phyloP scores from a whole-genome alignment of 352 stramenopile species.

The Phytophthora cactorum region DNA sequence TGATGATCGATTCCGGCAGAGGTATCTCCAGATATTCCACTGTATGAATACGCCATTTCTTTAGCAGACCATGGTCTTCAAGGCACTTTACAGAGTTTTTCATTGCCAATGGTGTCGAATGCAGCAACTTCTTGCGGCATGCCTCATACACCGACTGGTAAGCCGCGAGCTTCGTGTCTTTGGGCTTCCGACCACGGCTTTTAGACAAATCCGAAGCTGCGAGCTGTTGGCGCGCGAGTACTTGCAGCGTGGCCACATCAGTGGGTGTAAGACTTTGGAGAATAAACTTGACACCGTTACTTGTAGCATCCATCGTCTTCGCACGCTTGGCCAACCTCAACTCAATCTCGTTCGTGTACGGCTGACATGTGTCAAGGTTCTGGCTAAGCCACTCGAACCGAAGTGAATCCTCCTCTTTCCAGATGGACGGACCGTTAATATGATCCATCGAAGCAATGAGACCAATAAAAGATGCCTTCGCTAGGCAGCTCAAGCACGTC shows the following conservation, averaged over 20 bases:
- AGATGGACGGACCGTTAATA: slow-evolving; percentile 58
- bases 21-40: slow-evolving; percentile 60
- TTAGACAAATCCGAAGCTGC: slow-evolving; percentile 15
- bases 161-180: slow-evolving; percentile 27
- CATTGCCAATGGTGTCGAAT: slow-evolving; percentile 56
- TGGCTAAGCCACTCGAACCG: slow-evolving; percentile 63
- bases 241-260: slow-evolving; percentile 56
- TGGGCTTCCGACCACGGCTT: slow-evolving; percentile 12
- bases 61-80: slow-evolving; percentile 62
- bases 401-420: slow-evolving; percentile 57
- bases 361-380: slow-evolving; percentile 45
- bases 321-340: slow-evolving; percentile 35
- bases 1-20: slow-evolving; percentile 47
- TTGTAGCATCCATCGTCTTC: slow-evolving; percentile 40
- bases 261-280: slow-evolving; percentile 68
- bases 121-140: slow-evolving; percentile 59
- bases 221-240: slow-evolving; percentile 50
- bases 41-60: slow-evolving; percentile 41
- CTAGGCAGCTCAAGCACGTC: slow-evolving; percentile 59
- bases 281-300: slow-evolving; percentile 65
- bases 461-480: slow-evolving; percentile 46
- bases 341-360: slow-evolving; percentile 59
- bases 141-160: slow-evolving; percentile 61
- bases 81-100: slow-evolving; percentile 73
- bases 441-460: slow-evolving; percentile 63